A percentile compares a stretch with the other conserved stretches of the same genome.
These are phyloP conservation scores for Erythrobasidium hasegawianum DNA, from an alignment of 1,284 basidiomycete species.

Conservation along the genomic window DNA sequence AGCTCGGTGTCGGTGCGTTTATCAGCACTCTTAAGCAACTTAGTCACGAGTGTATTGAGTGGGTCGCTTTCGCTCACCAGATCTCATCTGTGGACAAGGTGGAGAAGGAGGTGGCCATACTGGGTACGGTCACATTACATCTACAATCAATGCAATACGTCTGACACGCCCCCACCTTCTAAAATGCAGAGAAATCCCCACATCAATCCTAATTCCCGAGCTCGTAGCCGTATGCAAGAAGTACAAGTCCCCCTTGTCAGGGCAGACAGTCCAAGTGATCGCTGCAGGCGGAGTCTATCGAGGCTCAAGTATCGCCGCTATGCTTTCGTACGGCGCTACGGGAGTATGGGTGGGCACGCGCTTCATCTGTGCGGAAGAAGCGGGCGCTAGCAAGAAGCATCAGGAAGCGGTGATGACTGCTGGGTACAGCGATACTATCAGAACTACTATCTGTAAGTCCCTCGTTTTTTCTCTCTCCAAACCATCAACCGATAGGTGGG, in stretches of 20 bases:
- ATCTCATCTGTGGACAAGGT: slow-evolving; percentile 78
- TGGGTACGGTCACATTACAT: background rate
- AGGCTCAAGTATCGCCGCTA: slow-evolving; percentile 77
- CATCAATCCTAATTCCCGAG: slow-evolving; percentile 60
- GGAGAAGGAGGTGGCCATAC: slow-evolving; percentile 38
- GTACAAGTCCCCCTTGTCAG: slow-evolving; percentile 68
- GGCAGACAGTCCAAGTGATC: slow-evolving; percentile 71
- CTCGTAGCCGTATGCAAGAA: slow-evolving; percentile 75
- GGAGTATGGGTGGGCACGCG: slow-evolving; percentile 63
- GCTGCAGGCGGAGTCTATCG: slow-evolving; percentile 83
- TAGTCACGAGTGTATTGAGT: too few species aligned
- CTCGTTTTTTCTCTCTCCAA: too few species aligned
- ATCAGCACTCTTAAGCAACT: too few species aligned
- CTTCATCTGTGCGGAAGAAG: slow-evolving; percentile 69
- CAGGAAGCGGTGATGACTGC: slow-evolving; percentile 61
- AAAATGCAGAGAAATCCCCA: slow-evolving; percentile 10
- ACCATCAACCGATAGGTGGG: background rate
- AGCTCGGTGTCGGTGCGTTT: slow-evolving; percentile 11
- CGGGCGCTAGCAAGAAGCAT: slow-evolving; percentile 73
- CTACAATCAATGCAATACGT: background rate
- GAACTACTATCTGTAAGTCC: slow-evolving; percentile 66
- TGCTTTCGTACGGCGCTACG: slow-evolving; percentile 65
- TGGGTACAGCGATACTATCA: slow-evolving; percentile 58
- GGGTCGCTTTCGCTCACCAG: slow-evolving; percentile 48
- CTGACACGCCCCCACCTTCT: background rate